These are phyloP conservation scores for Yamadazyma diospyri DNA, from an alignment of 1,139 yeast species.

Conservation along the genomic window DNA sequence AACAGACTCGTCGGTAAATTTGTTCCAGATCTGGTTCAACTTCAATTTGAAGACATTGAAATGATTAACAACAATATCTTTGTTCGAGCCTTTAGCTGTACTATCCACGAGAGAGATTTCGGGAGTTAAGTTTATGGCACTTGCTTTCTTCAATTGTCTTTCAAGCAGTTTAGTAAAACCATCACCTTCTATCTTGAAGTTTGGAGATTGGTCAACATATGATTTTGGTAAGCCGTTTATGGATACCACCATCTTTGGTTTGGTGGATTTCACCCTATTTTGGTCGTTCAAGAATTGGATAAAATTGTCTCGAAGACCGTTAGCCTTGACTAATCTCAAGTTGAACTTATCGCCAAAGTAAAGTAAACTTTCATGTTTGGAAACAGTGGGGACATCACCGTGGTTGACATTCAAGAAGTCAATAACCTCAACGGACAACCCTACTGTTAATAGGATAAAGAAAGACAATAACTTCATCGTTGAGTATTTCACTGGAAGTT, in stretches of 20 bases:
- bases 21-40: conserved; percentile 4
- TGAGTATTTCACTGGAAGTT: conserved; percentile 5
- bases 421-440: conserved; percentile 15
- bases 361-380: conserved; percentile 20
- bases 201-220: too few relatives aligned
- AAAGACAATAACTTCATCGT: conserved; percentile 1
- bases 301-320: conserved; percentile 21
- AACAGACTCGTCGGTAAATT: neutral
- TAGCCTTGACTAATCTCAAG: conserved; percentile 29
- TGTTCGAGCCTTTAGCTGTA: too few relatives aligned
- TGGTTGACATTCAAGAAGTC: conserved; percentile 15
- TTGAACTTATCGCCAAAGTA: conserved; percentile 42
- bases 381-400: conserved; percentile 11
- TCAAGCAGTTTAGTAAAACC: conserved; percentile 3
- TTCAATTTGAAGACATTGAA: conserved; percentile 5
- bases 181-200: conserved; percentile 3
- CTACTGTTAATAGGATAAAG: conserved; percentile 4
- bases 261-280: conserved; percentile 13
- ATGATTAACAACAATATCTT: conserved; percentile 1
- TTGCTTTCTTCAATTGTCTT: conserved; percentile 3
- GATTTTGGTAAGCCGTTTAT: conserved; percentile 2
- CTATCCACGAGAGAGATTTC: conserved; percentile 5
- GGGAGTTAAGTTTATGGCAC: conserved; percentile 4
- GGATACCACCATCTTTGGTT: conserved; percentile 5
- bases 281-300: conserved; percentile 27